Evolutionary conservation across 371 early-diverging fungal genomes (phyloP), one percentile per base, ranked within the genome.

Genomic region (Lichtheimia ramosa): DNA sequence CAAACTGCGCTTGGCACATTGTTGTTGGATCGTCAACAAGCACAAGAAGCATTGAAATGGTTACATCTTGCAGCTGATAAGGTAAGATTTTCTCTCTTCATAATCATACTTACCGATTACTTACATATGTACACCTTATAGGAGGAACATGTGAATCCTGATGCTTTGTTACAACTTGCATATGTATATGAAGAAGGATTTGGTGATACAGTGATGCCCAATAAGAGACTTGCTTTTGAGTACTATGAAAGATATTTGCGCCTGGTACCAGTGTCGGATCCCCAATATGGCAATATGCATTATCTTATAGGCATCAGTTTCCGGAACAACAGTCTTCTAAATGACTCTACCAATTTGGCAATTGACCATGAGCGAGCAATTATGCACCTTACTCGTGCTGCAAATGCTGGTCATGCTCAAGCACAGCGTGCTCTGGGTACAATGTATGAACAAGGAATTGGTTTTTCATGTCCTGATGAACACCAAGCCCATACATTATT

Each of bases 361-460:
- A 63, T 49, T 40, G 62, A 60, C 43, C 27, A 18, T 15, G 49
- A 23, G 42, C 56, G 50, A 12, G 77, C 77, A 1, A 10, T 71
- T 5, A 49, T 56, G 21, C 74, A 68, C 54, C 64, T 70, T 10
- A 41, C 23, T 0, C 57, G 54, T 40, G 54, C 70, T 2, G 65
- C 74, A 7, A 58, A 69, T 18, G 39, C 48, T 20, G 73, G 68
- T 2, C 59, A 57, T 55, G 48, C 69, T 5, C 55, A 49, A 42
- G 77, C 70, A 0, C 77, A 77, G 50, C 65, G 63, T 12, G 42
- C 42, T 13, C 57, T 66, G 18, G 66, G 66, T 15, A 42, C 21
- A 10, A 53, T 66, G 54, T 62, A 62, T 48, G 43, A 27, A 20
- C 40, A 43, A 1, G 68, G 61, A 15, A 50, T 57, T 15, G 57